Percentiles rank a stretch among this genome's conserved stretches.
phyloP scores from a whole-genome alignment of 495 filamentous ascomycete species.

The Pyrenula aspistea region DNA sequence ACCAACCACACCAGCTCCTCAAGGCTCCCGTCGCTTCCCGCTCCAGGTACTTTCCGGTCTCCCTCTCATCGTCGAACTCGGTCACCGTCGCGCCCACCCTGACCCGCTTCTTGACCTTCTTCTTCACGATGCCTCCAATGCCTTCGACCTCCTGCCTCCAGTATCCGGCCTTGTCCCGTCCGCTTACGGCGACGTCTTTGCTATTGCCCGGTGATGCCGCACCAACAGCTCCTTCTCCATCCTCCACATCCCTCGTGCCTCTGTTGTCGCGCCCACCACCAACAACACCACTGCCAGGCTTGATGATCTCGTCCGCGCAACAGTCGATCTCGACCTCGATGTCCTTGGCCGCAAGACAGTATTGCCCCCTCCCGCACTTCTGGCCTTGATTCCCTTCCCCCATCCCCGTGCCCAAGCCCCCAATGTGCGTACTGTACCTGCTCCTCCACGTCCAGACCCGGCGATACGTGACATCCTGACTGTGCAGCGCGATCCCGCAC shows the following conservation, averaged over 20 bases:
- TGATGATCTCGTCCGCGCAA: slow-evolving; percentile 50
- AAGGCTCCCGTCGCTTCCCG: slow-evolving; percentile 35
- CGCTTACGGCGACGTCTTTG: background rate
- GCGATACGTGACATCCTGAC: slow-evolving; percentile 60
- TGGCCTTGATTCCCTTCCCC: slow-evolving; percentile 81
- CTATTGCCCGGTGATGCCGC: background rate
- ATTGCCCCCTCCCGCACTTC: slow-evolving; percentile 59
- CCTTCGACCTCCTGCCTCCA: slow-evolving; percentile 77
- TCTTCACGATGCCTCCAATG: slow-evolving; percentile 73
- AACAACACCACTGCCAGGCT: slow-evolving; percentile 13
- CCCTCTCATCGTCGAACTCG: slow-evolving; percentile 70
- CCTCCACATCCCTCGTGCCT: slow-evolving; percentile 3
- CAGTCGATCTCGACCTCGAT: slow-evolving; percentile 74
- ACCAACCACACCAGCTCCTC: slow-evolving; percentile 44
- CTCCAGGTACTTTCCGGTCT: slow-evolving; percentile 51
- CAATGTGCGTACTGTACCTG: slow-evolving; percentile 67
- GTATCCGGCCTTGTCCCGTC: slow-evolving; percentile 42
- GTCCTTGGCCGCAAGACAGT: slow-evolving; percentile 59
- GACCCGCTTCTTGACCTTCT: slow-evolving; percentile 63
- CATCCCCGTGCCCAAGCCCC: slow-evolving; percentile 74
- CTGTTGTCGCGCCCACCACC: slow-evolving; percentile 5
- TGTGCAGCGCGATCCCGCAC: slow-evolving; percentile 58
- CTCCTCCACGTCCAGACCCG: slow-evolving; percentile 83
- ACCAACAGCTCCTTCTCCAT: background rate
- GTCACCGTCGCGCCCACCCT: slow-evolving; percentile 69